A percentile compares a stretch with the other conserved stretches of the same genome.
phyloP scores from a whole-genome alignment of 2,329 filamentous ascomycete species.

The Talaromyces sp. region DNA sequence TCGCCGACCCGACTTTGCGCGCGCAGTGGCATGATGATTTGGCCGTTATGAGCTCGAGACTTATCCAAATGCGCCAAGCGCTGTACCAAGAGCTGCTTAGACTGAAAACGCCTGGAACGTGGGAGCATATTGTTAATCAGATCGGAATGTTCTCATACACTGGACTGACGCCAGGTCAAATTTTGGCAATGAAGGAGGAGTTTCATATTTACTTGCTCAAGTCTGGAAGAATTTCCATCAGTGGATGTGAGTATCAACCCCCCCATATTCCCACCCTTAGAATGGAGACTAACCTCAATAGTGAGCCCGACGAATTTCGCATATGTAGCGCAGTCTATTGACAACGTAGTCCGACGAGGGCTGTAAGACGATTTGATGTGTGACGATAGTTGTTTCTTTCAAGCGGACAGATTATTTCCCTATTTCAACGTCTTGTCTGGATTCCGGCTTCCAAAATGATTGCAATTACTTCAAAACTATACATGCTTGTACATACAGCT shows the following conservation, averaged over 20 bases:
- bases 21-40: constrained; percentile 88
- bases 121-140: constrained; percentile 92
- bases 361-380: neutral
- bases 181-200: constrained; percentile 37
- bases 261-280: neutral
- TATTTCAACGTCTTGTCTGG: neutral
- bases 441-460: neutral
- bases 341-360: constrained; percentile 34
- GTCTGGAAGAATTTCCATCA: constrained; percentile 37
- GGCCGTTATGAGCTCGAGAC: constrained; percentile 85
- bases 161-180: constrained; percentile 43
- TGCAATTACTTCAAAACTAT: neutral
- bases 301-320: constrained; percentile 37
- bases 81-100: constrained; percentile 77
- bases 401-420: neutral
- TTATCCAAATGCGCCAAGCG: constrained; percentile 81
- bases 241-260: constrained; percentile 28
- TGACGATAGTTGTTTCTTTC: neutral
- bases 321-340: constrained; percentile 36
- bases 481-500: neutral
- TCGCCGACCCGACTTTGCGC: constrained; percentile 74
- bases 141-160: constrained; percentile 88
- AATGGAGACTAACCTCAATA: constrained; percentile 13
- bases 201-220: constrained; percentile 42
- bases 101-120: constrained; percentile 81